Base-by-base conservation (phyloP, 2,329 filamentous ascomycete genomes). In the Fusarium secorum region DNA sequence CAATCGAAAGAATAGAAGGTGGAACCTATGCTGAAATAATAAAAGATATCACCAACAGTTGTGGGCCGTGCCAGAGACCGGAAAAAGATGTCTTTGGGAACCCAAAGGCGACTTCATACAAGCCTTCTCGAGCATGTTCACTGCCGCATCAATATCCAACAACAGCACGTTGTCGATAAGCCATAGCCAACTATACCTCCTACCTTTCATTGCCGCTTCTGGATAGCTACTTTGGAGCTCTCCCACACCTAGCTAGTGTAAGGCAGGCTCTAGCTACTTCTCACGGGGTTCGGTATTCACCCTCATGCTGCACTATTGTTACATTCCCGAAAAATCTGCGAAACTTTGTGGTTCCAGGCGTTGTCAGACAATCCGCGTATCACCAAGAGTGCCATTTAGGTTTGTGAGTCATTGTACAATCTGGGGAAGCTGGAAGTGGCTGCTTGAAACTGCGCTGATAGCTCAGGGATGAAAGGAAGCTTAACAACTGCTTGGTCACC, bases 261-360 rank as follows among this genome's bases (percentile, higher is more conserved):
- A 11, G 22, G n/a, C 9, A 13, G 8, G 6, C 17, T 38, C 20
- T 28, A 10, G 11, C n/a, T 42, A 32, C 22, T 4, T 9, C 4
- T 53, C 11, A 26, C 58, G 58, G 58, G 5, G 17, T 54, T 64
- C 61, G 61, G 58, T 11, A 11, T 64, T 55, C 20, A 22, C 38
- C 7, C 22, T 28, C 14, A 28, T 13, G 17, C 9, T 26, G 13
- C 48, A 11, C 11, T 15, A 15, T 5, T 15, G 26, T 26, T 22
- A 9, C 17, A 22, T 30, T 18, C 4, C 45, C 45, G 56, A 61
- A 7, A 0, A 3, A 45, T 61, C 1, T 17, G 36, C 60, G 60
- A 36, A 32, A 30, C 24, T 41, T 11, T 14, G 13, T 9, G 4
- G 1, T 11, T 15, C 1, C 9, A 8, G 7, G 10, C 15, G 8